phyloP scores from a whole-genome alignment of 495 filamentous ascomycete genomes.

The Massariosphaeria phaeospora region DNA sequence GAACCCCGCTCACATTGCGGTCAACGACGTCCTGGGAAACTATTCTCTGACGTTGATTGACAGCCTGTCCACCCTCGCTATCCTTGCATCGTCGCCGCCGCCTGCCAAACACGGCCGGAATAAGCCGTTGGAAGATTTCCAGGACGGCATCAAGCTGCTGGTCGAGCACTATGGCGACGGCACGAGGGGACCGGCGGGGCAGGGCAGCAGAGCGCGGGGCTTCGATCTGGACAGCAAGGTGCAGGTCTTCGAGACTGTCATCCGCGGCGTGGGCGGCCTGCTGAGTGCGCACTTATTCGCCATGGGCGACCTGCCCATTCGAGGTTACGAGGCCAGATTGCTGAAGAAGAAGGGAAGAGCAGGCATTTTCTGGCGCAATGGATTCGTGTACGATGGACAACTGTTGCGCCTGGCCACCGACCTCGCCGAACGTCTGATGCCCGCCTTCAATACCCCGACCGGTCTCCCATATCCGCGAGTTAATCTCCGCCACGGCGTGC shows the following conservation, averaged over 20 bases:
- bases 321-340: slow-evolving; percentile 56
- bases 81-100: slow-evolving; percentile 63
- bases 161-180: slow-evolving; percentile 87
- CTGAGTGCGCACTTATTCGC: slow-evolving; percentile 93
- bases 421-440: slow-evolving; percentile 74
- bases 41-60: slow-evolving; percentile 95
- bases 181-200: slow-evolving; percentile 59
- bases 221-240: slow-evolving; percentile 98
- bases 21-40: slow-evolving; percentile 94
- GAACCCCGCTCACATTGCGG: slow-evolving; percentile 75
- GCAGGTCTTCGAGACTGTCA: slow-evolving; percentile 96
- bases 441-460: slow-evolving; percentile 83
- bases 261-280: slow-evolving; percentile 85
- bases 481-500: slow-evolving; percentile 86
- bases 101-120: slow-evolving; percentile 47
- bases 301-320: slow-evolving; percentile 78
- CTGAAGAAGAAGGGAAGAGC: slow-evolving; percentile 44
- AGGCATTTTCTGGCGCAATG: slow-evolving; percentile 67
- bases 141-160: slow-evolving; percentile 70
- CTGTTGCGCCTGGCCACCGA: slow-evolving; percentile 80
- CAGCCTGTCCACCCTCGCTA: slow-evolving; percentile 87
- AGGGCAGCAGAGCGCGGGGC: slow-evolving; percentile 69
- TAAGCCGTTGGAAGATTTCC: slow-evolving; percentile 68
- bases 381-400: slow-evolving; percentile 84
- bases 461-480: slow-evolving; percentile 93